phyloP scores from a whole-genome alignment of 1,284 basidiomycete species.

The Pseudozyma pruni region DNA sequence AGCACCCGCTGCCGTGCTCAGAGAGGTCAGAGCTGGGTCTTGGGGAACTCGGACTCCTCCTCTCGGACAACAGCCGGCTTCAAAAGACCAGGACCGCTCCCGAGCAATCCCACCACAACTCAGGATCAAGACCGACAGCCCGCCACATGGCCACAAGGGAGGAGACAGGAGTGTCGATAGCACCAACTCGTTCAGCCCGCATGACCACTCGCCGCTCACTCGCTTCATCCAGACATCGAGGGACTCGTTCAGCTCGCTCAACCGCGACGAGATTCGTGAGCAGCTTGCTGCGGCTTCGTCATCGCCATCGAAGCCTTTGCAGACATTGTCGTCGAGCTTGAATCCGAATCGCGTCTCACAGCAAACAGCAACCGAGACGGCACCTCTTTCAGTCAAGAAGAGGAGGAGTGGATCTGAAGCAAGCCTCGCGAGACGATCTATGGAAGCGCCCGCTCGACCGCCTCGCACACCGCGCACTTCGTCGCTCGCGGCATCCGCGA shows the following conservation, averaged over 20 bases:
- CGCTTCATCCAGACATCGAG: conserved; percentile 38
- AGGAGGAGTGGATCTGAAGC: too few relatives aligned
- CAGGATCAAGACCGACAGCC: conserved; percentile 8
- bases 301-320: neutral
- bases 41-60: conserved; percentile 16
- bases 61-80: neutral
- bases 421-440: too few relatives aligned
- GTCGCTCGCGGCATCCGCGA: conserved; percentile 14
- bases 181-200: conserved; percentile 26
- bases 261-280: conserved; percentile 13
- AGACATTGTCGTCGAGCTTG: neutral
- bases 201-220: conserved; percentile 31
- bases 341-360: too few relatives aligned
- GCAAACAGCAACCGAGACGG: too few relatives aligned
- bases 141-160: neutral
- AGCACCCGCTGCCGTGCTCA: conserved; percentile 14
- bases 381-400: neutral
- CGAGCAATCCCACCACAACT: conserved; percentile 7
- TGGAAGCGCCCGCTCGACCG: neutral
- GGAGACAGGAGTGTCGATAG: conserved; percentile 1
- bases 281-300: neutral
- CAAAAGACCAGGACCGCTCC: neutral
- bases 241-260: conserved; percentile 29
- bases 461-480: conserved; percentile 5
- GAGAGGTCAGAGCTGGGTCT: conserved; percentile 37